phyloP scores from a whole-genome alignment of 163 green algal genomes.

The Prototheca wickerhamii region DNA sequence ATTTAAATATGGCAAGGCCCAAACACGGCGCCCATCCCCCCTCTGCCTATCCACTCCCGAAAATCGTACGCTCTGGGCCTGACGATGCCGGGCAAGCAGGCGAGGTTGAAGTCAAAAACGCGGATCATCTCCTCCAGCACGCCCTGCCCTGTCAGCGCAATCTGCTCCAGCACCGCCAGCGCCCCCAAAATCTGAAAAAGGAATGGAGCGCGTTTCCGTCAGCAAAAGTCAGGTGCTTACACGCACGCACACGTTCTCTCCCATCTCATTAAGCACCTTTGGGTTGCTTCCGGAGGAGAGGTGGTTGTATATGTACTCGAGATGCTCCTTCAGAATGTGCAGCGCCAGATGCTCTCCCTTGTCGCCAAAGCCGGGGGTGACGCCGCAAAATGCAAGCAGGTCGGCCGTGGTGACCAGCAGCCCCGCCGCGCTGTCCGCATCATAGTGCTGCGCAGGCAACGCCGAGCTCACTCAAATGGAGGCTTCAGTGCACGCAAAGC shows the following conservation, averaged over 20 bases:
- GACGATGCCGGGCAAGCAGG: constrained; percentile 13
- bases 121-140: constrained; percentile 9
- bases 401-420: too few species aligned
- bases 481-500: too few species aligned
- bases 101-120: constrained; percentile 26
- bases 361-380: background rate
- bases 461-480: too few species aligned
- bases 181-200: background rate
- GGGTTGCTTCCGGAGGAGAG: constrained; percentile 18
- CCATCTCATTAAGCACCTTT: background rate
- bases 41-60: background rate
- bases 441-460: too few species aligned
- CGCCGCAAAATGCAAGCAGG: too few species aligned
- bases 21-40: background rate
- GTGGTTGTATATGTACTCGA: constrained; percentile 23
- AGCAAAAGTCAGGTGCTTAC: background rate
- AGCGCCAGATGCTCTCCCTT: background rate
- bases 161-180: background rate
- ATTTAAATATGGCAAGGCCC: background rate
- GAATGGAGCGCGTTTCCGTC: background rate
- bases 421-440: too few species aligned
- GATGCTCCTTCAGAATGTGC: constrained; percentile 11
- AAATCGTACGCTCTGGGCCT: background rate
- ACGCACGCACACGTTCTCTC: background rate
- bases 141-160: background rate